A percentile compares a stretch with the other conserved stretches of the same genome.
Evolutionary conservation across 1,284 basidiomycete species (phyloP).

Genomic region (Pyrrhoderma noxium): DNA sequence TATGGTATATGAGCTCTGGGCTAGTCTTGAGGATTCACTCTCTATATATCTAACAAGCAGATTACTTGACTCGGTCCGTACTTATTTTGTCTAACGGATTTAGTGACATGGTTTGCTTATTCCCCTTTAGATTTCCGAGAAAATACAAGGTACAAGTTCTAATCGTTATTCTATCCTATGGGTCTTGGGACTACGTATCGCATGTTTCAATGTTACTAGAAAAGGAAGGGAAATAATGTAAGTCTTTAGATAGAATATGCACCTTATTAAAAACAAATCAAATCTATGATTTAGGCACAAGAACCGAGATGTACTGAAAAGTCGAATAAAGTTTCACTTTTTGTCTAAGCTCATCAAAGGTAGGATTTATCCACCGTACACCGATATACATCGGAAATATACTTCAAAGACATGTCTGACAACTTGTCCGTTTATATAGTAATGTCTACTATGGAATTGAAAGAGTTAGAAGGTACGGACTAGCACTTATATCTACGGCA

Average conservation of each 20-base stretch:
- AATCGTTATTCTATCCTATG: background rate
- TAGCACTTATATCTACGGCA: no score
- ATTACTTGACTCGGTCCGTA: constrained; percentile 8
- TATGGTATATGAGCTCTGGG: background rate
- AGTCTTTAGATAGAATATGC: background rate
- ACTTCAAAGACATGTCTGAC: no score
- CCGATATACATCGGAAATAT: no score
- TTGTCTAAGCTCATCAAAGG: constrained; percentile 2
- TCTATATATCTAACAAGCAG: constrained; percentile 8
- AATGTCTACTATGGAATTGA: background rate
- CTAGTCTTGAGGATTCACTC: constrained; percentile 2
- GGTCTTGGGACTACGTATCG: background rate
- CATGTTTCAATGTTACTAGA: background rate
- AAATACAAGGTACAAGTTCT: constrained; percentile 1
- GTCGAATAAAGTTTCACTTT: constrained; percentile 6
- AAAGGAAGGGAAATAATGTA: background rate
- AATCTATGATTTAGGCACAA: background rate
- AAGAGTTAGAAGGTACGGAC: no score
- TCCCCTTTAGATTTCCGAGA: background rate
- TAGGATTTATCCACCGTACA: background rate
- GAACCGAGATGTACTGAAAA: constrained; percentile 1
- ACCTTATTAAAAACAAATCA: background rate
- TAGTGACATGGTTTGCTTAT: background rate
- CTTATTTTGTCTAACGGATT: background rate
- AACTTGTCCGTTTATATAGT: no score